These are phyloP conservation scores for Botrytis deweyae DNA, from an alignment of 2,329 filamentous ascomycete genomes.

Conservation along the genomic window DNA sequence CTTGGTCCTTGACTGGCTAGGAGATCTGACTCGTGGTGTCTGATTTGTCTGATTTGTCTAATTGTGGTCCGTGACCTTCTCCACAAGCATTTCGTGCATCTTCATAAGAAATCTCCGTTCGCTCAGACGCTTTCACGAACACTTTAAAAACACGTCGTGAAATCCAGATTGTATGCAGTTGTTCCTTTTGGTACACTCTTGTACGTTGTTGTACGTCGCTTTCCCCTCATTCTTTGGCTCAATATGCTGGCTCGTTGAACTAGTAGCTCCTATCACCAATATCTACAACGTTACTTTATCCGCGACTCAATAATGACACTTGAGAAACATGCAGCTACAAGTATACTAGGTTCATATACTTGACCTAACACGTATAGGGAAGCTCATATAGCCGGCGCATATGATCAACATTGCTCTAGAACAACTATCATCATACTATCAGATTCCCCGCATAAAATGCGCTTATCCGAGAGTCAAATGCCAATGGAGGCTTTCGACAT, in stretches of 20 bases:
- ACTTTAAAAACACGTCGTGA: neutral
- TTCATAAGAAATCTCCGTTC: conserved; percentile 13
- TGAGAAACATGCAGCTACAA: conserved; percentile 13
- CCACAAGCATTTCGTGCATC: conserved; percentile 4
- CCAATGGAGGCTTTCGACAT: conserved; percentile 4
- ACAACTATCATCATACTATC: conserved; percentile 13
- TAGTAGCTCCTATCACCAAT: conserved; percentile 6
- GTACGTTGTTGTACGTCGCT: neutral
- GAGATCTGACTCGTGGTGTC: neutral
- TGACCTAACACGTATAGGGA: conserved; percentile 17
- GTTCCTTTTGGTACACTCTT: neutral
- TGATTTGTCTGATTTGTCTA: neutral
- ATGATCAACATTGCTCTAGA: conserved; percentile 21
- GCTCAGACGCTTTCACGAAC: neutral
- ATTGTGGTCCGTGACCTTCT: neutral
- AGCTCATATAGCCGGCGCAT: conserved; percentile 20
- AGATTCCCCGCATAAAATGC: conserved; percentile 8
- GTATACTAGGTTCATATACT: neutral
- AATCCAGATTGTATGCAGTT: neutral
- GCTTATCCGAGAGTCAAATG: conserved; percentile 13
- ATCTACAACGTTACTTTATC: conserved; percentile 17
- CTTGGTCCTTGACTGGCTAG: neutral
- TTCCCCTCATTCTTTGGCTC: neutral
- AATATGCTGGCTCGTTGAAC: neutral
- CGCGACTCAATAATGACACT: neutral